These are phyloP conservation scores for Pichia nakasei DNA, from an alignment of 805 yeast genomes.

Conservation along the genomic window DNA sequence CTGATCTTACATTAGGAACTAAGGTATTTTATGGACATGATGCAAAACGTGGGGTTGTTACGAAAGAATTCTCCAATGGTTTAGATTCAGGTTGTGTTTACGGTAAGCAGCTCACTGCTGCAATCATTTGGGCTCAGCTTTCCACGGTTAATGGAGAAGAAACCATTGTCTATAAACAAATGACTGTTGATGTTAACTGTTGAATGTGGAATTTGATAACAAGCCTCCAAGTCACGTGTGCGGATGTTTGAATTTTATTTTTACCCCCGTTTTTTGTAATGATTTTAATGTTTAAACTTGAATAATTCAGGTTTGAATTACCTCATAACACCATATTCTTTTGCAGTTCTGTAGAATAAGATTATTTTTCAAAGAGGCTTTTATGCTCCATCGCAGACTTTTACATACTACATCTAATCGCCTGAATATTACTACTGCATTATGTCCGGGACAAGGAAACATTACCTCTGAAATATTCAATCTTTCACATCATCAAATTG, in stretches of 20 bases:
- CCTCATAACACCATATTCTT: too few species aligned
- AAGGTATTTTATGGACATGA: conserved; percentile 83
- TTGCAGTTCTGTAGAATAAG: too few species aligned
- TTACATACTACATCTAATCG: not conserved
- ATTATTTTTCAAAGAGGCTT: too few species aligned
- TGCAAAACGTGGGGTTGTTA: conserved; percentile 65
- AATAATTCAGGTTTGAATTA: too few species aligned
- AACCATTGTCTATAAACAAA: conserved; percentile 19
- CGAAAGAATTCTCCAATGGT: conserved; percentile 63
- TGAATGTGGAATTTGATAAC: not conserved
- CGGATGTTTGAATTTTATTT: too few species aligned
- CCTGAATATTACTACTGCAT: conserved; percentile 7
- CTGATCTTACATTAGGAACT: conserved; percentile 18
- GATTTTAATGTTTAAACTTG: too few species aligned
- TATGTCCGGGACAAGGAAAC: conserved; percentile 28
- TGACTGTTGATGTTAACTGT: conserved; percentile 24
- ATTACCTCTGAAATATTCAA: conserved; percentile 10
- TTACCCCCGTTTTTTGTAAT: too few species aligned
- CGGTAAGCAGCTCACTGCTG: conserved; percentile 62
- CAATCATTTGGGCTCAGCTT: conserved; percentile 37
- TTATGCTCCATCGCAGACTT: not conserved
- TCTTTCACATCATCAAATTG: conserved; percentile 8
- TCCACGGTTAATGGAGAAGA: conserved; percentile 7
- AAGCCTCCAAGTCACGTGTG: not conserved
- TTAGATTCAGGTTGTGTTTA: conserved; percentile 76